phyloP scores from a whole-genome alignment of 2,329 filamentous ascomycete genomes.

The Taxawa tesnikishii region DNA sequence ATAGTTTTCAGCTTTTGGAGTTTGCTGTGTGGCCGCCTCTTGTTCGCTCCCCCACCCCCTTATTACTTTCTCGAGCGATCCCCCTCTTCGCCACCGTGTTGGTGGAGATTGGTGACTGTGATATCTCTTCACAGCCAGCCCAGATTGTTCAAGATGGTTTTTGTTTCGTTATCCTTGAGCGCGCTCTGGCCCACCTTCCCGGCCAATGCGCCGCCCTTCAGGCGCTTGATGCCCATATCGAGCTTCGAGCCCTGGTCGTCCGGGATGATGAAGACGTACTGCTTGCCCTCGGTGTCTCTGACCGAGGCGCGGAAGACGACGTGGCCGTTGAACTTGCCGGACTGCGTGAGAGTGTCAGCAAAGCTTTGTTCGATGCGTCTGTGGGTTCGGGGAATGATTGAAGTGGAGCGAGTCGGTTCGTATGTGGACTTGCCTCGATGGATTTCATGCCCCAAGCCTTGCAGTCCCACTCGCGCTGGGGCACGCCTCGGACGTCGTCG shows the following conservation, averaged over 20 bases:
- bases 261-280: slow-evolving; percentile 48
- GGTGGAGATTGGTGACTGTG: background rate
- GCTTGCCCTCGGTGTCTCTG: slow-evolving; percentile 47
- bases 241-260: slow-evolving; percentile 52
- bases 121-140: slow-evolving; percentile 17
- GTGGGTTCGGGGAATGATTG: background rate
- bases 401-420: background rate
- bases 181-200: slow-evolving; percentile 40
- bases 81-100: background rate
- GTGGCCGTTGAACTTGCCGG: slow-evolving; percentile 7
- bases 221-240: slow-evolving; percentile 42
- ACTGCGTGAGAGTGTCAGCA: slow-evolving; percentile 3
- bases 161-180: slow-evolving; percentile 34
- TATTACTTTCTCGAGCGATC: background rate
- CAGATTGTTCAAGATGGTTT: slow-evolving; percentile 20
- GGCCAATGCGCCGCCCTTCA: slow-evolving; percentile 44
- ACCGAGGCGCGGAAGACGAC: slow-evolving; percentile 45
- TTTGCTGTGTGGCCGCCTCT: no score
- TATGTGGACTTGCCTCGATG: slow-evolving; percentile 54
- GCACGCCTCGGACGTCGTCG: slow-evolving; percentile 79
- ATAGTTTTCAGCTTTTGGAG: no score
- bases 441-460: slow-evolving; percentile 95
- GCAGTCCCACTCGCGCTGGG: slow-evolving; percentile 97
- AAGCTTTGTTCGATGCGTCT: background rate
- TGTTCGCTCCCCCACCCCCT: background rate